These are phyloP conservation scores for Cadophora luteo-olivacea DNA, from an alignment of 2,329 filamentous ascomycete species.

Conservation along the genomic window DNA sequence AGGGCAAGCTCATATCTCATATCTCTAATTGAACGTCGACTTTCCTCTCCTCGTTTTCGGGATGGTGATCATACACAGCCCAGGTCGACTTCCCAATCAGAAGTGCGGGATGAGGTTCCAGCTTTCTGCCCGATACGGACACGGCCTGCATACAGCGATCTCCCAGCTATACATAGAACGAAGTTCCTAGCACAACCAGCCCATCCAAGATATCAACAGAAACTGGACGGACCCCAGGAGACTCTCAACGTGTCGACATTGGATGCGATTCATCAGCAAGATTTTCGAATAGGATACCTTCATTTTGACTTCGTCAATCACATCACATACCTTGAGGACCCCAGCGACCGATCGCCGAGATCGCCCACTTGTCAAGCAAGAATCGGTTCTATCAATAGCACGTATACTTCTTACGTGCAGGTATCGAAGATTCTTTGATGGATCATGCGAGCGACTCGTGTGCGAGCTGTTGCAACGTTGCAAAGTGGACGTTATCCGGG, in stretches of 20 bases:
- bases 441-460: background rate
- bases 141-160: conserved; percentile 9
- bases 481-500: background rate
- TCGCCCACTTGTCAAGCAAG: background rate
- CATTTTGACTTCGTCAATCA: conserved; percentile 1
- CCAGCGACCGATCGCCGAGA: conserved; percentile 9
- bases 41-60: background rate
- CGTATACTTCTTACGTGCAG: background rate
- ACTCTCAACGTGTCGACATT: background rate
- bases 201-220: background rate
- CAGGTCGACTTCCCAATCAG: background rate
- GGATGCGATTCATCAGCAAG: background rate
- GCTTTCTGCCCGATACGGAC: background rate
- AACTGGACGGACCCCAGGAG: background rate
- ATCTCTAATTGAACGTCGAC: conserved; percentile 9
- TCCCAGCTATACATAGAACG: conserved; percentile 7
- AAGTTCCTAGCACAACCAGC: background rate
- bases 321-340: background rate
- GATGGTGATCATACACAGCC: conserved; percentile 8
- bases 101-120: background rate
- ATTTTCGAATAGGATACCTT: background rate
- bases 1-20: conserved; percentile 1
- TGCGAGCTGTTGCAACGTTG: background rate
- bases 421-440: background rate
- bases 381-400: conserved; percentile 11